Percentiles rank a stretch among this genome's conserved stretches.
These are phyloP conservation scores for Aspergillus sp. DNA, from an alignment of 2,329 filamentous ascomycete genomes.

Conservation along the genomic window DNA sequence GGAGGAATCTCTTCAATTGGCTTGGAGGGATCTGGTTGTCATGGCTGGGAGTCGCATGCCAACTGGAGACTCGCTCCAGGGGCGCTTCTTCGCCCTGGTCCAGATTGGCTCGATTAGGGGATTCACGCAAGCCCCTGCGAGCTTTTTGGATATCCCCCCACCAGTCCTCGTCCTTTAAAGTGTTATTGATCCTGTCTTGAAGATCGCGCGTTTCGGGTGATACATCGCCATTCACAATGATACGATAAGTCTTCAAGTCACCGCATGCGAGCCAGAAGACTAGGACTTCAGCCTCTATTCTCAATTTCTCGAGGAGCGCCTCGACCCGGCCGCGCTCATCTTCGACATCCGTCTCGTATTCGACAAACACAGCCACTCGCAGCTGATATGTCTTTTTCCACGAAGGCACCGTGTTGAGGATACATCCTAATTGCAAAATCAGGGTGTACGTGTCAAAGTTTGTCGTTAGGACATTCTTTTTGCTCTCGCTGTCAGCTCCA, in stretches of 20 bases:
- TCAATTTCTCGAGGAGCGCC: slow-evolving; percentile 72
- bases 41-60: slow-evolving; percentile 55
- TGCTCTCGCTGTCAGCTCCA: slow-evolving; percentile 62
- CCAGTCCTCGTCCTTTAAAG: slow-evolving; percentile 73
- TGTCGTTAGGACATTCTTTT: slow-evolving; percentile 69
- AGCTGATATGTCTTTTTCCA: slow-evolving; percentile 74
- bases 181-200: slow-evolving; percentile 62
- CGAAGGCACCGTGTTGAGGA: slow-evolving; percentile 74
- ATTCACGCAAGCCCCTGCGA: slow-evolving; percentile 26
- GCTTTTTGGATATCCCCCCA: slow-evolving; percentile 70
- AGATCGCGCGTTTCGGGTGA: slow-evolving; percentile 53
- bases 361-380: slow-evolving; percentile 82
- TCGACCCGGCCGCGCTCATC: slow-evolving; percentile 73
- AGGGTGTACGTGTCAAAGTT: slow-evolving; percentile 90
- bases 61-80: slow-evolving; percentile 44
- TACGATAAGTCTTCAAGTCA: slow-evolving; percentile 68
- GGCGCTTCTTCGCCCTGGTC: slow-evolving; percentile 23
- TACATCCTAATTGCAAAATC: slow-evolving; percentile 84
- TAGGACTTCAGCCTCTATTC: slow-evolving; percentile 75
- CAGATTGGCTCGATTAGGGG: slow-evolving; percentile 13
- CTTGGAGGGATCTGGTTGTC: slow-evolving; percentile 45
- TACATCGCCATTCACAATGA: slow-evolving; percentile 70
- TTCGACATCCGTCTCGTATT: slow-evolving; percentile 80
- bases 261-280: slow-evolving; percentile 82
- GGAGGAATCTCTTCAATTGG: slow-evolving; percentile 60